These are phyloP conservation scores for Epichloe elymi DNA, from an alignment of 2,329 filamentous ascomycete species.

Conservation along the genomic window DNA sequence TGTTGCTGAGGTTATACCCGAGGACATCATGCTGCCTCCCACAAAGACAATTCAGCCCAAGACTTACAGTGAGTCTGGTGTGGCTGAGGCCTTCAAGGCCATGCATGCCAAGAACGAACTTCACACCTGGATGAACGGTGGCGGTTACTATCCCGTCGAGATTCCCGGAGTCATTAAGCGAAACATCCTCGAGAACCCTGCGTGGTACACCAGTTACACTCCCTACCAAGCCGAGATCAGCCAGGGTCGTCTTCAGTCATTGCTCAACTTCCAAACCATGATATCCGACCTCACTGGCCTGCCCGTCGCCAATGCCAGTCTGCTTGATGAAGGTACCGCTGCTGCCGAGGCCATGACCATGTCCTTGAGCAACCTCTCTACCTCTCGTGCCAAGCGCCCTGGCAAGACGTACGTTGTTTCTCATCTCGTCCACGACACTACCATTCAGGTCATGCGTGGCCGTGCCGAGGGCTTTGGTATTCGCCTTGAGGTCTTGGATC, in stretches of 20 bases:
- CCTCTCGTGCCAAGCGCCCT: slow-evolving; percentile 56
- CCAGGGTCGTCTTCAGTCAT: slow-evolving; percentile 80
- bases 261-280: slow-evolving; percentile 93
- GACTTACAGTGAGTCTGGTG: slow-evolving; percentile 33
- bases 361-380: slow-evolving; percentile 63
- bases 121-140: slow-evolving; percentile 63
- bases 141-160: slow-evolving; percentile 78
- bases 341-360: slow-evolving; percentile 94
- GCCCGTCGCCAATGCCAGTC: slow-evolving; percentile 77
- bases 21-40: slow-evolving; percentile 47
- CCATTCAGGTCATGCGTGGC: slow-evolving; percentile 68
- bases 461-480: slow-evolving; percentile 89
- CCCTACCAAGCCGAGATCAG: slow-evolving; percentile 97
- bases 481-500: slow-evolving; percentile 58
- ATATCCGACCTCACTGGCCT: slow-evolving; percentile 78
- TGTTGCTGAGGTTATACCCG: slow-evolving; percentile 69
- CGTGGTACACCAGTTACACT: slow-evolving; percentile 97
- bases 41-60: slow-evolving; percentile 29
- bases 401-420: slow-evolving; percentile 80
- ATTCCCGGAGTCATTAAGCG: slow-evolving; percentile 84
- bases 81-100: slow-evolving; percentile 20
- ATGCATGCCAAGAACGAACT: slow-evolving; percentile 23
- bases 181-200: slow-evolving; percentile 84
- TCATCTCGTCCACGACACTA: slow-evolving; percentile 71
- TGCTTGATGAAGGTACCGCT: slow-evolving; percentile 83